phyloP scores from a whole-genome alignment of 2,329 filamentous ascomycete genomes.

The Sordariomycetes sp. region DNA sequence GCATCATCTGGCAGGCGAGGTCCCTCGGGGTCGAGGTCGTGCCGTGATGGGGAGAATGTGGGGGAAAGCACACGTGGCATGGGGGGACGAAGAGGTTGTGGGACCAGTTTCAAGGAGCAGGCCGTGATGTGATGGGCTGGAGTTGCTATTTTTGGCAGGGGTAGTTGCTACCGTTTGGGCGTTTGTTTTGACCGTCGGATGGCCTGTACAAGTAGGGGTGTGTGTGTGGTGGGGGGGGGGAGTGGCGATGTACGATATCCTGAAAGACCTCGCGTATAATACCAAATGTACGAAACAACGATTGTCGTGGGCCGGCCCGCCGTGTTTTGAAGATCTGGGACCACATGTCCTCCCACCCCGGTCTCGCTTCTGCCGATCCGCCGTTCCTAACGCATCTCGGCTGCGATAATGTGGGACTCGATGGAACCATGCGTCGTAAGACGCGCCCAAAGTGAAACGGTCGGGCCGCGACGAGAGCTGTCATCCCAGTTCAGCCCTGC shows the following conservation, averaged over 20 bases:
- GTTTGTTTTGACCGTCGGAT: not conserved
- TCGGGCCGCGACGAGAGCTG: not conserved
- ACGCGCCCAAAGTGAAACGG: not conserved
- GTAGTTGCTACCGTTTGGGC: not conserved
- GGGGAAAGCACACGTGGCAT: not conserved
- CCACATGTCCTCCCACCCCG: not conserved
- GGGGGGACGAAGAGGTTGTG: no score
- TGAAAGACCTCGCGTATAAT: not conserved
- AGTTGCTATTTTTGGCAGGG: not conserved
- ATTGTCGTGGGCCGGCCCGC: not conserved
- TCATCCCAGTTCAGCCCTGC: not conserved
- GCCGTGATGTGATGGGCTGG: not conserved
- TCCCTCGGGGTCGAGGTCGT: conserved; percentile 63
- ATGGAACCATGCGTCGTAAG: not conserved
- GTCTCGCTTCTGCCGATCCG: not conserved
- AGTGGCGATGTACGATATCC: not conserved
- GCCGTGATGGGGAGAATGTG: conserved; percentile 31
- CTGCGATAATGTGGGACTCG: not conserved
- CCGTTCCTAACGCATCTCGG: not conserved
- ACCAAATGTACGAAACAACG: not conserved
- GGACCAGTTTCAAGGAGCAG: no score
- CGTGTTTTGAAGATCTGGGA: not conserved
- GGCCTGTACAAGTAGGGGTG: not conserved
- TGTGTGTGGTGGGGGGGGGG: not conserved
- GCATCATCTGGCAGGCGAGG: conserved; percentile 62